A percentile compares a stretch with the other conserved stretches of the same genome.
Evolutionary conservation across 768 basidiomycete genomes (phyloP).

Genomic region (Suillus clintonianus): DNA sequence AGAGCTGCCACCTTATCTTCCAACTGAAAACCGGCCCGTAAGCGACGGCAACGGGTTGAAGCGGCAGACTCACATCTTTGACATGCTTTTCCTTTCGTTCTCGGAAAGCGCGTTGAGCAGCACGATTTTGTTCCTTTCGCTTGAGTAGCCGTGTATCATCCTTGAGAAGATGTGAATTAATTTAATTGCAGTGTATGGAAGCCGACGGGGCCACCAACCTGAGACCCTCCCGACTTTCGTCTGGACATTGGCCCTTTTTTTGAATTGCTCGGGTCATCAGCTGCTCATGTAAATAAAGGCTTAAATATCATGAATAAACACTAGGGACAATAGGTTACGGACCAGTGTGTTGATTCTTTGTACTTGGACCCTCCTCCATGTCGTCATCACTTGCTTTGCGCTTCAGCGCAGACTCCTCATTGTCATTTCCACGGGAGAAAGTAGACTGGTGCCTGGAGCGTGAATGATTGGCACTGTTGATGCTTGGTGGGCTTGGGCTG

Average conservation of each 20-base stretch:
- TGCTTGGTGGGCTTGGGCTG: conserved; percentile 74
- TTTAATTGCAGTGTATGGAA: not conserved
- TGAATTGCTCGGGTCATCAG: conserved; percentile 22
- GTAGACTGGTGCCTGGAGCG: conserved; percentile 15
- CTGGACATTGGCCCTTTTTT: conserved; percentile 29
- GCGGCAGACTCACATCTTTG: conserved; percentile 72
- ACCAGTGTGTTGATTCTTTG: conserved; percentile 69
- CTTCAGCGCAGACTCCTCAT: conserved; percentile 59
- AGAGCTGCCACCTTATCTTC: conserved; percentile 90
- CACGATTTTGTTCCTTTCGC: conserved; percentile 96
- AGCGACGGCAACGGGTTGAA: conserved; percentile 6
- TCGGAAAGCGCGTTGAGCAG: conserved; percentile 95
- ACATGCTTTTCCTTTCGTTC: conserved; percentile 98
- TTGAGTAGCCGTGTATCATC: conserved; percentile 80
- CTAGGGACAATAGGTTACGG: conserved; percentile 21
- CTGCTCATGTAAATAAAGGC: conserved; percentile 8
- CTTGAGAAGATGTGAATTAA: conserved; percentile 28
- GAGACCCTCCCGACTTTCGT: conserved; percentile 44
- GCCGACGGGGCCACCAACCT: conserved; percentile 26
- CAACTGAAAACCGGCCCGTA: conserved; percentile 47
- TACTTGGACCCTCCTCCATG: conserved; percentile 62
- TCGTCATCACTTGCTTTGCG: conserved; percentile 75
- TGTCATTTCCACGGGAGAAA: conserved; percentile 32
- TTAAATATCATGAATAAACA: not conserved
- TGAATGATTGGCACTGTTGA: conserved; percentile 33